Base-by-base conservation (phyloP, 352 stramenopile genomes). In the Phytophthora cryptogea region DNA sequence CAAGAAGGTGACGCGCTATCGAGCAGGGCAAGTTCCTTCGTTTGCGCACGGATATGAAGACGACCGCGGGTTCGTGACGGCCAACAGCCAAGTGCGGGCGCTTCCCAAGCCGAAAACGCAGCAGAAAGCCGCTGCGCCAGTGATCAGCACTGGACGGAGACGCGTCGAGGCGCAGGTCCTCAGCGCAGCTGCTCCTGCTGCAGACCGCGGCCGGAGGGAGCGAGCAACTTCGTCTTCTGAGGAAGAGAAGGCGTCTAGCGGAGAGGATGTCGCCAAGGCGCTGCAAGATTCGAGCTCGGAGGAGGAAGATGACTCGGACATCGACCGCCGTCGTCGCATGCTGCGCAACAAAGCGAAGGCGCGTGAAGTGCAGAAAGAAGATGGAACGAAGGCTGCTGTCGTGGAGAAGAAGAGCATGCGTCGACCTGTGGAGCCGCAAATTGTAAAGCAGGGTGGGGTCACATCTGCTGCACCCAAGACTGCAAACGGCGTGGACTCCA, bases 1-100 rank as follows among this genome's bases (percentile, higher is more conserved):
- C 42, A 90, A 80, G 36, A 93, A 94, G 62, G 82, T 96, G 41
- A 54, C 72, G n/a, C 83, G 87, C 14, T 94, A 96, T 52, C 83
- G 87, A 36, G 85, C 87, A 26, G 87, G 87, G 7, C 82, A 94
- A 41, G 85, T 94, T 7, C 87, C 87, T 27, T 73, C 83, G 17
- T 94, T 91, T 47, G 85, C 85, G 0, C 54, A 76, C 0, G 83
- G 82, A 0, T 91, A 90, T 54, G 83, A 94, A 45, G 85, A 92
- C 5, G 83, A 94, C 35, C 68, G 81, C 8, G 83, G 84, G 2
- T 94, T 94, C 30, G 82, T 94, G 43, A 90, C 82, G 6, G 72
- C 80, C 28, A 78, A 70, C 60, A 86, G 83, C 33, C 65, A 86
- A 51, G 84, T 94, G 59, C 84, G 82, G 37, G 11, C 42, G 47